These are phyloP conservation scores for Herpetomonas muscarum DNA, from an alignment of 208 protist genomes.

Conservation along the genomic window DNA sequence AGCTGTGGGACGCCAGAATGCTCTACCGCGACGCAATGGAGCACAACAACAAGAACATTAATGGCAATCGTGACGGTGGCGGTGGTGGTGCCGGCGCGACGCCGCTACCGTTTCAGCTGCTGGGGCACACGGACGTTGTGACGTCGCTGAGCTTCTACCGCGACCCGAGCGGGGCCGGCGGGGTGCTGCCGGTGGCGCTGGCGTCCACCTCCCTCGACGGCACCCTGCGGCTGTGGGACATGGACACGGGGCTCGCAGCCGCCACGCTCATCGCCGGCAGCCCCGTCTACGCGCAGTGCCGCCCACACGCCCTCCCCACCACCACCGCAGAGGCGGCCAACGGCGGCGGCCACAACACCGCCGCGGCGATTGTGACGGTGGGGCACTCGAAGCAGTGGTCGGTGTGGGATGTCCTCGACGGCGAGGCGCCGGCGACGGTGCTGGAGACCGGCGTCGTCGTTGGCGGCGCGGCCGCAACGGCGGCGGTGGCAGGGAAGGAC, in stretches of 20 bases:
- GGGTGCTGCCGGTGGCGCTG: constrained; percentile 49
- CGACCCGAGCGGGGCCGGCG: constrained; percentile 14
- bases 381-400: constrained; percentile 38
- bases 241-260: constrained; percentile 55
- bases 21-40: constrained; percentile 21
- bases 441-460: constrained; percentile 25
- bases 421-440: constrained; percentile 10
- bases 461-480: constrained; percentile 2
- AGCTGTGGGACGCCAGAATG: constrained; percentile 76
- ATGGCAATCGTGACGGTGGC: constrained; percentile 9
- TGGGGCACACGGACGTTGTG: constrained; percentile 79
- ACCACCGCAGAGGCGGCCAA: neutral
- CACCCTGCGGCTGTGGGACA: constrained; percentile 71
- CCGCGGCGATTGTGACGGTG: constrained; percentile 20
- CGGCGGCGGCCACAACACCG: neutral
- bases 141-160: constrained; percentile 70
- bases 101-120: constrained; percentile 37
- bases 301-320: constrained; percentile 10
- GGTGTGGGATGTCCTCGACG: neutral
- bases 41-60: constrained; percentile 4
- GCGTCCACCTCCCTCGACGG: constrained; percentile 77
- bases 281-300: constrained; percentile 64
- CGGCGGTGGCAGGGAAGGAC: neutral
- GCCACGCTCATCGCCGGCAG: constrained; percentile 35
- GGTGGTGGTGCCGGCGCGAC: constrained; percentile 5